Conservation (phyloP, 2,329 filamentous ascomycete species). For the Phyllosticta citrichinensis region DNA sequence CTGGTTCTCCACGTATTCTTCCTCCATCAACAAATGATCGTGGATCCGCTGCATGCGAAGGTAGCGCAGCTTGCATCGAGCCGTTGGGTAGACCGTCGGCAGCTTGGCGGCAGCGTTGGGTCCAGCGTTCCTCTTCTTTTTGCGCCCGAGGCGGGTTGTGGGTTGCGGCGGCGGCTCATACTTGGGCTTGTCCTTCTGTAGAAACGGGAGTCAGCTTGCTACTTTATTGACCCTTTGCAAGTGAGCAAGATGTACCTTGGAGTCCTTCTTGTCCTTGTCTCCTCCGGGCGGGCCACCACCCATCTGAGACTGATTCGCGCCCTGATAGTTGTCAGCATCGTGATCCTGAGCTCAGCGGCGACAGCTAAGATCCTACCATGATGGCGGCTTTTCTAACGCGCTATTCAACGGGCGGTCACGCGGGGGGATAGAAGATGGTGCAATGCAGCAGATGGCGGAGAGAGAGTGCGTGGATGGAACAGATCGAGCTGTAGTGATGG, state of each 20-base stretch:
- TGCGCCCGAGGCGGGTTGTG: slow-evolving; percentile 91
- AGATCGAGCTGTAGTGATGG: slow-evolving; percentile 16
- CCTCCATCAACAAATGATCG: slow-evolving; percentile 90
- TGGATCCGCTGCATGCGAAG: slow-evolving; percentile 98
- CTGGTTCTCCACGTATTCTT: slow-evolving; percentile 99
- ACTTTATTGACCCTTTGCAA: slow-evolving; percentile 3
- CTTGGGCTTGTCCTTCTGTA: slow-evolving; percentile 98
- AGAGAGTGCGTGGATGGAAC: slow-evolving; percentile 13
- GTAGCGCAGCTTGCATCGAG: slow-evolving; percentile 92
- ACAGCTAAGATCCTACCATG: slow-evolving; percentile 9
- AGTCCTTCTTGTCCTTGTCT: slow-evolving; percentile 82
- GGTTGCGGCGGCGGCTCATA: slow-evolving; percentile 97
- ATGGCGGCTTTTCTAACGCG: slow-evolving; percentile 2
- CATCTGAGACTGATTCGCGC: slow-evolving; percentile 80
- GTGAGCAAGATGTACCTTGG: slow-evolving; percentile 30
- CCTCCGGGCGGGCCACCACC: slow-evolving; percentile 60
- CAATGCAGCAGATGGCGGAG: slow-evolving; percentile 12
- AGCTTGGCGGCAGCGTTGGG: slow-evolving; percentile 93
- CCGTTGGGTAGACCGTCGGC: slow-evolving; percentile 86
- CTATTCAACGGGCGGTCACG: neutral
- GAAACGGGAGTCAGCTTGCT: neutral
- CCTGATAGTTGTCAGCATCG: slow-evolving; percentile 44
- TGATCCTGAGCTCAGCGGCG: slow-evolving; percentile 2
- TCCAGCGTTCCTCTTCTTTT: slow-evolving; percentile 94
- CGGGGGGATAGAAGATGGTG: neutral